Percentiles rank a stretch among this genome's conserved stretches.
phyloP scores from a whole-genome alignment of 2,329 filamentous ascomycete genomes.

The Magnaporthales sp. region DNA sequence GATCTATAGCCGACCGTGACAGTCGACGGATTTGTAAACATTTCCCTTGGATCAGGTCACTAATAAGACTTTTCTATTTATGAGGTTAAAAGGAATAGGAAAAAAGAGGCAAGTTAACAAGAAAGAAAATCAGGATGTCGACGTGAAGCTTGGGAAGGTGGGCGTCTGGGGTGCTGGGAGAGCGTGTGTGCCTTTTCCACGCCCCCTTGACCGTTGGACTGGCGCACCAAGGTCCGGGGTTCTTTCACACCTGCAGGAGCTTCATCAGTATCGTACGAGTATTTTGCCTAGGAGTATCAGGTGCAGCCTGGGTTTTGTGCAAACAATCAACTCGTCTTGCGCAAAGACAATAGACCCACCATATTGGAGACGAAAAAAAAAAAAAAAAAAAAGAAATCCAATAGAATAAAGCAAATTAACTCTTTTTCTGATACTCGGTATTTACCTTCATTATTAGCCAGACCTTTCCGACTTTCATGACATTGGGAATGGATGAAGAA shows the following conservation, averaged over 20 bases:
- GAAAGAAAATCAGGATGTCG: neutral
- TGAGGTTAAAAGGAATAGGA: neutral
- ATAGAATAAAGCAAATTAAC: neutral
- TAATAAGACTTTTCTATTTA: neutral
- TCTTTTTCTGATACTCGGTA: neutral
- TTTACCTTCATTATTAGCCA: too few relatives aligned
- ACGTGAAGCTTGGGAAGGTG: neutral
- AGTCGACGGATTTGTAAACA: neutral
- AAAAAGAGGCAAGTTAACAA: neutral
- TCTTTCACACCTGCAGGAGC: constrained; percentile 1
- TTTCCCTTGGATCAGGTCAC: neutral
- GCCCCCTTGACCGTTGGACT: neutral
- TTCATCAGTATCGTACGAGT: neutral
- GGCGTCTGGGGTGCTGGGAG: neutral
- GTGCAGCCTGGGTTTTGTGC: neutral
- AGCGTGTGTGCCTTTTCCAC: neutral
- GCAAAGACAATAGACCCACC: neutral
- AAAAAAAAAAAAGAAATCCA: neutral
- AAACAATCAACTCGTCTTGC: neutral
- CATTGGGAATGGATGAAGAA: neutral
- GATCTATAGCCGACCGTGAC: neutral
- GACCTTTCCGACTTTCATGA: neutral
- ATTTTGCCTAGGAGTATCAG: neutral
- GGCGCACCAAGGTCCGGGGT: neutral
- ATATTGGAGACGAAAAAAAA: neutral